Percentiles rank a stretch among this genome's conserved stretches.
Conservation (phyloP, 2,329 filamentous ascomycete genomes). For the Neonectria faginata region DNA sequence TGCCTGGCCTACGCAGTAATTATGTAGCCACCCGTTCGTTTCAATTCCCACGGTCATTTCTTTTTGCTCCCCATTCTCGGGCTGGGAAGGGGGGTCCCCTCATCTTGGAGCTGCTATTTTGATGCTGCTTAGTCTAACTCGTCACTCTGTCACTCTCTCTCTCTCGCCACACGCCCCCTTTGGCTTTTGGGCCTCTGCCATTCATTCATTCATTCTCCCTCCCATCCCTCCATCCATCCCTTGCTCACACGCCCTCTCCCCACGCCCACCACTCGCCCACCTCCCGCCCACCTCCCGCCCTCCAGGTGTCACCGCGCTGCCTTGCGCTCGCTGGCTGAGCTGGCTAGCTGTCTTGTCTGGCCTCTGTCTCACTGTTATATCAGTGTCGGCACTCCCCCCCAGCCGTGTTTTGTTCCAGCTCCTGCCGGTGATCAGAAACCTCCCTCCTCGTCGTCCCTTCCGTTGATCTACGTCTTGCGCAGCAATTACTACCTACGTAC, state of each 20-base stretch:
- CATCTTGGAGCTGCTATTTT: slow-evolving; percentile 30
- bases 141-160: slow-evolving; percentile 5
- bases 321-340: slow-evolving; percentile 37
- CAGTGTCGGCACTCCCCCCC: slow-evolving; percentile 31
- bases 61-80: slow-evolving; percentile 26
- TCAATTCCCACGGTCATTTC: slow-evolving; percentile 37
- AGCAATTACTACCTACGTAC: too few species aligned
- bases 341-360: slow-evolving; percentile 36
- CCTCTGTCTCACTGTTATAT: slow-evolving; percentile 35
- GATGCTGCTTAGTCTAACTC: slow-evolving; percentile 27
- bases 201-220: not conserved
- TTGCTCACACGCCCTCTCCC: not conserved
- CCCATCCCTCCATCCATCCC: not conserved
- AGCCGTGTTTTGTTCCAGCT: slow-evolving; percentile 41
- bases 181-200: slow-evolving; percentile 2
- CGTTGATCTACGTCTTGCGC: slow-evolving; percentile 13
- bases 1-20: not conserved
- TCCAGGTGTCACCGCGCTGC: slow-evolving; percentile 25
- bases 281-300: slow-evolving; percentile 11
- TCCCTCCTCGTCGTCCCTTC: slow-evolving; percentile 24
- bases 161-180: slow-evolving; percentile 17
- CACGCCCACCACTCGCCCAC: slow-evolving; percentile 16
- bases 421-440: slow-evolving; percentile 46
- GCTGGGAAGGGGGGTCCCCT: slow-evolving; percentile 19
- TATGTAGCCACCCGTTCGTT: slow-evolving; percentile 39